A percentile compares a stretch with the other conserved stretches of the same genome.
phyloP scores from a whole-genome alignment of 345 rosid species.

The Erucastrum elatum region DNA sequence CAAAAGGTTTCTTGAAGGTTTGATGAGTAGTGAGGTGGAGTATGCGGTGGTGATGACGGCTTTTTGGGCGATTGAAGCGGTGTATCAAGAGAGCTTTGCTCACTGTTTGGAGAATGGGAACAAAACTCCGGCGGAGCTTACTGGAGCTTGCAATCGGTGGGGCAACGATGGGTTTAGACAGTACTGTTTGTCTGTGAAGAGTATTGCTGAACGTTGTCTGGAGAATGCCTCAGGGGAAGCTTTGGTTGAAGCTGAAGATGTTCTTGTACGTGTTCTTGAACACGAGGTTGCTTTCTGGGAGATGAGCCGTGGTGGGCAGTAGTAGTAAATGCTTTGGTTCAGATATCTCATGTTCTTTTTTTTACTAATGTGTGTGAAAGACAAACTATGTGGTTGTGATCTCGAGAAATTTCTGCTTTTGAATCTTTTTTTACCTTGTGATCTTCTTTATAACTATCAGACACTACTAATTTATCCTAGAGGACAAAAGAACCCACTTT shows the following conservation, averaged over 20 bases:
- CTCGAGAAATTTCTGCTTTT: not conserved
- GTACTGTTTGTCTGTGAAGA: slow-evolving; percentile 57
- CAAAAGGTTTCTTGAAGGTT: slow-evolving; percentile 60
- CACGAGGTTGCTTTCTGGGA: slow-evolving; percentile 81
- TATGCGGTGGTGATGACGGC: slow-evolving; percentile 58
- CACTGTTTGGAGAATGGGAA: slow-evolving; percentile 66
- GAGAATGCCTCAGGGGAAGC: slow-evolving; percentile 52
- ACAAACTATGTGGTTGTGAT: not conserved
- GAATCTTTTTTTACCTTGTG: not conserved
- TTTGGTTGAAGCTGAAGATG: slow-evolving; percentile 50
- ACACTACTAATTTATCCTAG: too few species aligned
- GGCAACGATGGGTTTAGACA: slow-evolving; percentile 62
- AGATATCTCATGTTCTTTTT: not conserved
- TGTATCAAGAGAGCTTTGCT: slow-evolving; percentile 78
- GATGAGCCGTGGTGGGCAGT: slow-evolving; percentile 51
- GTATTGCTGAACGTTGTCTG: slow-evolving; percentile 53
- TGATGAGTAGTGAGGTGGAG: slow-evolving; percentile 57
- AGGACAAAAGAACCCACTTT: too few species aligned
- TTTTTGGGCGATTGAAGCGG: slow-evolving; percentile 79
- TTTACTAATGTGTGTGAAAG: not conserved
- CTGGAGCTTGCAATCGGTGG: slow-evolving; percentile 77
- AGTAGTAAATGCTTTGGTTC: slow-evolving; percentile 23
- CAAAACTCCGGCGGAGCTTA: slow-evolving; percentile 52
- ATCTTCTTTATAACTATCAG: too few species aligned
- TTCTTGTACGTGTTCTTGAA: slow-evolving; percentile 56